These are phyloP conservation scores for Citrus inodora DNA, from an alignment of 345 rosid species.

Conservation along the genomic window DNA sequence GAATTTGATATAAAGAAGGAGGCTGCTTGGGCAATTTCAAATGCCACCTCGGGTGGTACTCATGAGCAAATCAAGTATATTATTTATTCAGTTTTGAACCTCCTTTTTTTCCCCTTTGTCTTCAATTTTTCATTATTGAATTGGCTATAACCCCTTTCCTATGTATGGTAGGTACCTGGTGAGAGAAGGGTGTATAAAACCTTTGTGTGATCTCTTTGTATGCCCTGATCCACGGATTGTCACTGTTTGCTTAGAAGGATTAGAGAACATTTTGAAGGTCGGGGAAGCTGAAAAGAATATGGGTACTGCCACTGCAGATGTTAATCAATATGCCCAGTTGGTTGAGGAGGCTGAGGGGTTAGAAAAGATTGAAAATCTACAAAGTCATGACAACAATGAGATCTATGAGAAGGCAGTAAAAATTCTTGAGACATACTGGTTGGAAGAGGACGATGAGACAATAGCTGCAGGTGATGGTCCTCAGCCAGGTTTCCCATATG, in stretches of 20 bases:
- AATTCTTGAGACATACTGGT: slow-evolving; percentile 82
- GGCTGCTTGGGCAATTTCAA: slow-evolving; percentile 95
- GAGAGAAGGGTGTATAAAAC: slow-evolving; percentile 75
- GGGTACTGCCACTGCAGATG: slow-evolving; percentile 40
- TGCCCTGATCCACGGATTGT: slow-evolving; percentile 88
- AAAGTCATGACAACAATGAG: slow-evolving; percentile 79
- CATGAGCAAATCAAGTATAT: slow-evolving; percentile 85
- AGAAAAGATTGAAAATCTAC: slow-evolving; percentile 81
- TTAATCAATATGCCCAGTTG: slow-evolving; percentile 61
- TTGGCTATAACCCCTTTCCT: neutral
- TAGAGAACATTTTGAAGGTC: slow-evolving; percentile 66
- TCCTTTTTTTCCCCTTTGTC: neutral
- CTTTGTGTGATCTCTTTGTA: slow-evolving; percentile 73
- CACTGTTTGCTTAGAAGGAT: slow-evolving; percentile 62
- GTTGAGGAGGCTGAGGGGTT: slow-evolving; percentile 84
- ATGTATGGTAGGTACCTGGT: slow-evolving; percentile 45
- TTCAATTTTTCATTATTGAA: neutral
- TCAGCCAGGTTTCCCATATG: slow-evolving; percentile 60
- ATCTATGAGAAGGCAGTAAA: slow-evolving; percentile 85
- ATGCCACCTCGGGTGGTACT: slow-evolving; percentile 91
- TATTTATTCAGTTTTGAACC: slow-evolving; percentile 18
- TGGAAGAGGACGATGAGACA: slow-evolving; percentile 78
- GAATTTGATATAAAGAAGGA: slow-evolving; percentile 94
- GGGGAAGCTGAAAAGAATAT: slow-evolving; percentile 76
- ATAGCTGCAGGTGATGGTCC: slow-evolving; percentile 55